Evolutionary conservation across 1,284 basidiomycete genomes (phyloP).

Genomic region (Phlebopus sp.): DNA sequence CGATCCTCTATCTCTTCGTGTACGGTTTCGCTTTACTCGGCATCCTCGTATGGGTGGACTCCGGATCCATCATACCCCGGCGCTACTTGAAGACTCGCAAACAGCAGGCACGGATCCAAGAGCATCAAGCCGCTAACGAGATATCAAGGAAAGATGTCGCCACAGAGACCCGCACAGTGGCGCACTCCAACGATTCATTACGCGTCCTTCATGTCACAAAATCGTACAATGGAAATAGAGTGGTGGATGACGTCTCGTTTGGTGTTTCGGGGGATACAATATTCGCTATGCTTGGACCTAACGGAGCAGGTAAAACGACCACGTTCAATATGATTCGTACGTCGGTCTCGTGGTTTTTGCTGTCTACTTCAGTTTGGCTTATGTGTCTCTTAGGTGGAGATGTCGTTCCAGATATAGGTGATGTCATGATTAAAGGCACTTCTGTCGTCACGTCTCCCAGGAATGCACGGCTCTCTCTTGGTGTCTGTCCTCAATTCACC

Average conservation of each 20-base stretch:
- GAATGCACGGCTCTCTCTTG: constrained; percentile 61
- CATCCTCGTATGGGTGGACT: constrained; percentile 62
- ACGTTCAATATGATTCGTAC: constrained; percentile 73
- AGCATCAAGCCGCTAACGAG: constrained; percentile 12
- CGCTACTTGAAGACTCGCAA: constrained; percentile 19
- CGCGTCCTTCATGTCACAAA: constrained; percentile 70
- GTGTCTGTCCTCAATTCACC: constrained; percentile 82
- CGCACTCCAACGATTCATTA: constrained; percentile 52
- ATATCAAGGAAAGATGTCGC: constrained; percentile 45
- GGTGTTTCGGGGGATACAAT: constrained; percentile 62
- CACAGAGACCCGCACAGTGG: constrained; percentile 50
- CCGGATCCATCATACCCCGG: constrained; percentile 47
- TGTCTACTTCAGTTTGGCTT: constrained; percentile 14
- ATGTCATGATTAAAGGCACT: constrained; percentile 60
- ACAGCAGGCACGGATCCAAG: constrained; percentile 9
- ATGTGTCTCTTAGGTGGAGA: constrained; percentile 49
- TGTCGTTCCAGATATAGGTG: constrained; percentile 58
- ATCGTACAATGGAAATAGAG: constrained; percentile 53
- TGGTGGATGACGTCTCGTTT: constrained; percentile 74
- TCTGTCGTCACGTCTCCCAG: constrained; percentile 63
- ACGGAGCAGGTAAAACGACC: constrained; percentile 81
- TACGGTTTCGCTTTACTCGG: constrained; percentile 51
- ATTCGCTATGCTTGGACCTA: constrained; percentile 76
- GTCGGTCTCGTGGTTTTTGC: constrained; percentile 23
- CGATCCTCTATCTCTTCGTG: constrained; percentile 70